These are phyloP conservation scores for Verticillium albo-atrum DNA, from an alignment of 2,329 filamentous ascomycete species.

Conservation along the genomic window DNA sequence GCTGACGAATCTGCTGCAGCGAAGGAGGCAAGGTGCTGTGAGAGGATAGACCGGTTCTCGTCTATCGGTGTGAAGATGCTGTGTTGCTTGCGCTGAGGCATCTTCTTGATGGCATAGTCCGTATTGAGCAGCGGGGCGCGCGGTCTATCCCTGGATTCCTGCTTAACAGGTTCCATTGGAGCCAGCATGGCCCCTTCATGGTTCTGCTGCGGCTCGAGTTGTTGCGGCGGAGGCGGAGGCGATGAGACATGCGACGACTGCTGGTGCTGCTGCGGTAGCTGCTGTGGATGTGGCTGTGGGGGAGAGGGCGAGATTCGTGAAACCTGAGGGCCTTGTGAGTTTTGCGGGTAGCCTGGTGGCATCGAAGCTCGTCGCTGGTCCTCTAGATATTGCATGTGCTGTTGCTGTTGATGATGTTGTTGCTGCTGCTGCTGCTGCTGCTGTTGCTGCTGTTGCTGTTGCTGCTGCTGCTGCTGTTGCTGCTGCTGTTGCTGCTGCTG, in stretches of 20 bases:
- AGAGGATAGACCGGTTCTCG: constrained; percentile 81
- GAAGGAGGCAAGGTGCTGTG: constrained; percentile 73
- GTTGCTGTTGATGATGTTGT: constrained; percentile 37
- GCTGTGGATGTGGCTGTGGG: constrained; percentile 52
- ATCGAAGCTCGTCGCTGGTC: constrained; percentile 72
- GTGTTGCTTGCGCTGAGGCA: constrained; percentile 74
- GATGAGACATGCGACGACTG: constrained; percentile 48
- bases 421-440: constrained; percentile 25
- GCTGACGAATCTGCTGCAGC: constrained; percentile 42
- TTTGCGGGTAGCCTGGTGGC: constrained; percentile 57
- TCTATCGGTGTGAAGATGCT: constrained; percentile 98
- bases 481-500: constrained; percentile 30
- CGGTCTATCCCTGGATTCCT: constrained; percentile 42
- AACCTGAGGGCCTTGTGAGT: constrained; percentile 38
- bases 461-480: constrained; percentile 26
- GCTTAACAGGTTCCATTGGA: constrained; percentile 42
- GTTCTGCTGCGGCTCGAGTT: constrained; percentile 21
- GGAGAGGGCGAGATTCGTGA: constrained; percentile 55
- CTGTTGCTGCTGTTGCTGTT: constrained; percentile 15
- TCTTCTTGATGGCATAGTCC: constrained; percentile 50
- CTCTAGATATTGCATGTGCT: constrained; percentile 67
- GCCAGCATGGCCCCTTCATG: constrained; percentile 46
- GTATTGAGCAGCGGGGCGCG: constrained; percentile 46
- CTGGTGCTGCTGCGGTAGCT: constrained; percentile 41
- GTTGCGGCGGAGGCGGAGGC: constrained; percentile 44